Base-by-base conservation (phyloP, 176 grass and related monocot genomes). In the Phragmites australis region DNA sequence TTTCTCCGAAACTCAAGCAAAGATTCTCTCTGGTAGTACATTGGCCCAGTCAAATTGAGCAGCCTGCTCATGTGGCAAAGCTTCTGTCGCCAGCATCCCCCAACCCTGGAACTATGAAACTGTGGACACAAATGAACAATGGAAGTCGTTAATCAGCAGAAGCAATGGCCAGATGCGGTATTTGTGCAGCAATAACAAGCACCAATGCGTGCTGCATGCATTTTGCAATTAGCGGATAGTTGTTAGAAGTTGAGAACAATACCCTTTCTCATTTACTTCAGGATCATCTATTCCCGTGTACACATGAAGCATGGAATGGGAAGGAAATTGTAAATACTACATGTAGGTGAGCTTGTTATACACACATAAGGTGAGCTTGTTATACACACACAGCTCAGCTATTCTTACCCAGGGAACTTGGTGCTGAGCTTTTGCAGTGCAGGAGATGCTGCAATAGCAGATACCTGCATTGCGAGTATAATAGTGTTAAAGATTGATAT, bases 51-150 rank as follows among this genome's bases (percentile, higher is more conserved):
- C 43, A 89, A 79, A 63, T n/a, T 47, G 26, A 54, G 56, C 54
- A 25, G 44, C 66, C n/a, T 10, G 67, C 77, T 80, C 61, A 97
- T 68, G 92, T 99, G 15, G 86, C 84, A 14, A 89, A 99, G 74
- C 90, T 95, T 78, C 96, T 91, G 72, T 99, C 90, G n/a, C 96
- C 93, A 49, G 96, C 96, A 88, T 99, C 96, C 56, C 96, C 96
- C 70, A 99, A 65, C 80, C 96, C 96, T 1, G 96, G 96, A 69
- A 99, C 57, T 74, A 99, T 95, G 80, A 93, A 99, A 83, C 96
- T 99, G 89, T 31, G 50, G 54, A 44, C 64, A 62, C 50, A 93
- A 61, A 64, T n/a, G 3, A 49, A 29, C 47, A 65, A 65, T n/a
- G 0, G 2, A 61, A 78, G 52, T 43, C 6, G 9, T 37, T 59